These are phyloP conservation scores for Ajuga reptans DNA, from an alignment of 305 asterid genomes.

Conservation along the genomic window DNA sequence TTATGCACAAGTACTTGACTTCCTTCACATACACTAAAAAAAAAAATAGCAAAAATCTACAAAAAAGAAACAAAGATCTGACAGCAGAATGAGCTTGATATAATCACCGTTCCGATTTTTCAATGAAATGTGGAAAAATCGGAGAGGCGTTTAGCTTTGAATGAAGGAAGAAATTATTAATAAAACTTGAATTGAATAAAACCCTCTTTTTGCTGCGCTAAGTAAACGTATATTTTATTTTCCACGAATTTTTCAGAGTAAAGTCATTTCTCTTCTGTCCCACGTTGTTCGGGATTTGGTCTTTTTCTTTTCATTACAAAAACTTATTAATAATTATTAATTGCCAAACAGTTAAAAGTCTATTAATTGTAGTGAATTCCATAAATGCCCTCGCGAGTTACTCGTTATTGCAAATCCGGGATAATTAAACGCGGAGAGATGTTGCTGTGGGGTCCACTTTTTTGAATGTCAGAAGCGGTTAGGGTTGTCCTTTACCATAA, in stretches of 20 bases:
- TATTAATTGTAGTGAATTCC: conserved; percentile 9
- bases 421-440: conserved; percentile 12
- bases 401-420: conserved; percentile 17
- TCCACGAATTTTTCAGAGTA: not conserved
- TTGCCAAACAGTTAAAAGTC: conserved; percentile 6
- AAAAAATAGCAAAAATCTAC: not conserved
- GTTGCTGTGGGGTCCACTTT: conserved; percentile 20
- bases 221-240: conserved; percentile 26
- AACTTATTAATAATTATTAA: not conserved
- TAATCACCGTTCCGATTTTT: conserved; percentile 27
- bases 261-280: conserved; percentile 29
- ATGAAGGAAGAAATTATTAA: conserved; percentile 4
- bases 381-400: conserved; percentile 19
- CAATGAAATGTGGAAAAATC: conserved; percentile 25
- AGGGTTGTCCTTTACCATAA: not conserved
- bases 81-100: conserved; percentile 26
- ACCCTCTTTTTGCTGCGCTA: conserved; percentile 25
- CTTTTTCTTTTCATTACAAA: conserved; percentile 14
- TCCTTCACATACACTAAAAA: not conserved
- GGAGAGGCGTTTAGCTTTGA: conserved; percentile 24
- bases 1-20: conserved; percentile 25
- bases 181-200: conserved; percentile 23
- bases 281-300: conserved; percentile 49
- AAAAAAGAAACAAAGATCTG: conserved; percentile 26
- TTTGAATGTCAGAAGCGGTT: conserved; percentile 1